Evolutionary conservation across 2,329 filamentous ascomycete genomes (phyloP).

Genomic region (Fusarium zealandicum): DNA sequence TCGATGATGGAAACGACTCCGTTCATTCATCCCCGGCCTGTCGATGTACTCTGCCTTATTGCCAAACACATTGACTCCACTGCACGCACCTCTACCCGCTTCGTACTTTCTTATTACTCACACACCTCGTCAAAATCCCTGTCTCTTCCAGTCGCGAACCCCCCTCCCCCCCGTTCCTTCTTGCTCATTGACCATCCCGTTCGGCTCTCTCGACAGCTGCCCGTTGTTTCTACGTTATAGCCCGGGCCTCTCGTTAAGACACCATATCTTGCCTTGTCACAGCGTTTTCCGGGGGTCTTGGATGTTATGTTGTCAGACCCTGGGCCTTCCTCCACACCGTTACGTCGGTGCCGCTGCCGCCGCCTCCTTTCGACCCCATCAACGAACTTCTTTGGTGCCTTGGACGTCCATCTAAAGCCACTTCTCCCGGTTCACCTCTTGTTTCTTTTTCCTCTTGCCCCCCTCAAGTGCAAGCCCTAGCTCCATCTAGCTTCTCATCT

Average conservation of each 20-base stretch:
- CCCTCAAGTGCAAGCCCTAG: conserved; percentile 28
- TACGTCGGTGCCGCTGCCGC: conserved; percentile 26
- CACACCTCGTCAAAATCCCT: conserved; percentile 21
- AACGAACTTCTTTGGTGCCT: conserved; percentile 9
- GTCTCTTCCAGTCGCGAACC: conserved; percentile 7
- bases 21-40: conserved; percentile 32
- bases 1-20: conserved; percentile 3
- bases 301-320: conserved; percentile 38
- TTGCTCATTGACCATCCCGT: conserved; percentile 22
- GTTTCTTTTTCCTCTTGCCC: conserved; percentile 40
- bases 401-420: conserved; percentile 26
- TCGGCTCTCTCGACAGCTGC: conserved; percentile 25
- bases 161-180: conserved; percentile 25
- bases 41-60: conserved; percentile 42
- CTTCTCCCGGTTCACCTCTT: conserved; percentile 33
- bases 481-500: conserved; percentile 21
- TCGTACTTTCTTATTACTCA: conserved; percentile 6
- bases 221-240: conserved; percentile 35
- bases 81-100: conserved; percentile 31
- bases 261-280: conserved; percentile 24
- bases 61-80: conserved; percentile 37
- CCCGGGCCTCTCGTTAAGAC: conserved; percentile 35
- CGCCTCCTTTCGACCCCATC: conserved; percentile 35
- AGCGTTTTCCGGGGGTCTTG: conserved; percentile 30
- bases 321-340: conserved; percentile 36